Base-by-base conservation (phyloP, 768 basidiomycete species). In the Auricularia heimuer region DNA sequence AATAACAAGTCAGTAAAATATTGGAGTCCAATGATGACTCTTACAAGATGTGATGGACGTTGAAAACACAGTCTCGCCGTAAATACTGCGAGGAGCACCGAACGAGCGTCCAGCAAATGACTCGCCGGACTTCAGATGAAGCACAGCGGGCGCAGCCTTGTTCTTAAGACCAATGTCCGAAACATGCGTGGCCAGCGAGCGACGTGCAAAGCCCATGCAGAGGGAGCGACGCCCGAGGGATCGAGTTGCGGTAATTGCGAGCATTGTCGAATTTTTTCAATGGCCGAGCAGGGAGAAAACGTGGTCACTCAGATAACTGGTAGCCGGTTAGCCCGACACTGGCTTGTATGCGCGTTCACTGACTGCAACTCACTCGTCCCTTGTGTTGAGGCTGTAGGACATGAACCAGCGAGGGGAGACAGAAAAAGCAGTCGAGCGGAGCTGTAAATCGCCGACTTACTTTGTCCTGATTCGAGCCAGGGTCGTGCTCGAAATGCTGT, bases 41-140 rank as follows among this genome's bases (percentile, higher is more conserved):
- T 70, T 67, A 94, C 94, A 99, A 47, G 94, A 97, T 1, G 97
- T 99, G 75, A 99, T 99, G 54, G 94, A 95, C 37, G 97, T 99
- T 14, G 94, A 96, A 77, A 99, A 99, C 35, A 99, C 97, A 1
- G 96, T 97, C 81, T 99, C 97, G 63, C 97, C 97, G 77, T 84
- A 98, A 63, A 87, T 85, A 72, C 91, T 94, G 71, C 81, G 86
- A 54, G 87, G 86, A 33, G 90, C 87, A 68, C 97, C 97, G 74
- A 99, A 99, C 3, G 89, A 89, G 51, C 85, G 84, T 24, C 97
- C 97, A 62, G 79, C 73, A 83, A 97, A 99, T 7, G 90, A 90
- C 76, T 99, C 89, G 61, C 97, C 97, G 16, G 91, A 87, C 77
- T 95, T 94, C 62, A 99, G 82, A 77, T 98, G 95, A 34, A 99